phyloP scores from a whole-genome alignment of 2,329 filamentous ascomycete species.

The Xylogone sp. region DNA sequence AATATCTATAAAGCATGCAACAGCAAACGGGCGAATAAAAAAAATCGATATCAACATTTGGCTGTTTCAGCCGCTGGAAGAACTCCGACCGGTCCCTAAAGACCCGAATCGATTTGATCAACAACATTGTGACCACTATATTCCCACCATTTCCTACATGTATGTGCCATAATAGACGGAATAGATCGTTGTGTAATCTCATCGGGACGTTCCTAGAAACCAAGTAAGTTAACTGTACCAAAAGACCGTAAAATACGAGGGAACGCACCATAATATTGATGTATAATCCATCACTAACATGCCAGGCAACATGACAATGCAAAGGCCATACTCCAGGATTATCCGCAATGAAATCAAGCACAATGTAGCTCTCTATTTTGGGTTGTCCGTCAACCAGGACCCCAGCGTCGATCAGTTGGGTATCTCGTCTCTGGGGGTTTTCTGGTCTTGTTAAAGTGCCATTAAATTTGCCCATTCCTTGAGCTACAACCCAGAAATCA shows the following conservation, averaged over 20 bases:
- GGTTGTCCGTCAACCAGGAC: constrained; percentile 33
- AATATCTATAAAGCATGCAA: too few species aligned
- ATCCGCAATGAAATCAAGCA: constrained; percentile 45
- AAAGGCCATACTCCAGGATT: constrained; percentile 49
- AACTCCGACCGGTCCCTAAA: neutral
- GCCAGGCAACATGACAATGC: constrained; percentile 45
- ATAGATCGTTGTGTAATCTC: constrained; percentile 35
- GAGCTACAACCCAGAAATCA: constrained; percentile 42
- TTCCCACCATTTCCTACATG: constrained; percentile 46
- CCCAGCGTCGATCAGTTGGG: constrained; percentile 32
- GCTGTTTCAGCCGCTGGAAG: too few species aligned
- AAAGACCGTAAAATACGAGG: neutral
- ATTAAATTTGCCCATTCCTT: constrained; percentile 42
- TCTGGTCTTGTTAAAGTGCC: constrained; percentile 32
- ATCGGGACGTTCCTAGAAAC: constrained; percentile 24
- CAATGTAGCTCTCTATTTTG: constrained; percentile 30
- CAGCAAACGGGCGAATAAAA: too few species aligned
- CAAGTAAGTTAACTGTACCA: neutral
- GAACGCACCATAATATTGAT: neutral
- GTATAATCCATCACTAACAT: constrained; percentile 6
- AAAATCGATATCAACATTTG: too few species aligned
- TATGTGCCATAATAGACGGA: constrained; percentile 46
- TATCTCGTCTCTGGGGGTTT: constrained; percentile 48
- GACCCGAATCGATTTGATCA: constrained; percentile 50
- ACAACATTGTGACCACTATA: constrained; percentile 45